Evolutionary conservation across 2,329 filamentous ascomycete genomes (phyloP), one percentile per base, ranked within the genome.

Genomic region (Diaporthe citrichinensis): DNA sequence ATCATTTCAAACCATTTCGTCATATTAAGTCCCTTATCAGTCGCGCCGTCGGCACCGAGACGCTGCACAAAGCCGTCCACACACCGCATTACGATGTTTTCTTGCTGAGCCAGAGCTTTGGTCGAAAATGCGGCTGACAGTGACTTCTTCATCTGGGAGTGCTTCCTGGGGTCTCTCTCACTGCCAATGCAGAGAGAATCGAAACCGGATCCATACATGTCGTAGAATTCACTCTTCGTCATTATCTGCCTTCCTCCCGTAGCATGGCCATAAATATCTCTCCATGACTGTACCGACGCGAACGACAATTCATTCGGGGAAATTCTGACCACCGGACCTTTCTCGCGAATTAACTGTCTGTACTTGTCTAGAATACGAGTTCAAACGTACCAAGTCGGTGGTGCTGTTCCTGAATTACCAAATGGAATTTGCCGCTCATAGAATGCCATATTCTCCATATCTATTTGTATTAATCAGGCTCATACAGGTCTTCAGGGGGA

Each of bases 1-100:
- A 81, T 72, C 79, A 82, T 83, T 62, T 83, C 82, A 73, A 76
- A 82, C 82, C 83, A 84, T 72, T 82, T 80, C 2, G 76, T 79
- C 78, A 84, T 80, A 57, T 82, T 79, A 2, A 81, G n/a, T 1
- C 79, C 81, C 39, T 74, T 55, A 72, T 28, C 61, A 25, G 36
- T 57, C 68, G 36, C 76, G 44, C 41, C 78, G 82, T 41, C 81
- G 15, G 10, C 7, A 7, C 72, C 53, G 4, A 74, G 51, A 2
- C 57, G 23, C 5, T 55, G 39, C 5, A 74, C 36, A 34, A 74
- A 71, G 3, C 46, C 49, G 12, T 74, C 72, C 7, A 74, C 41
- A 25, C 61, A 71, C 12, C 67, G 20, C 4, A 17, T 36, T 1
- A 74, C 41, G 6, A 74, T 58, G 23, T 10, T 17, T 20, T 74